Evolutionary conservation across 495 filamentous ascomycete species (phyloP), one percentile per base, ranked within the genome.

Genomic region (Cercophora samala): DNA sequence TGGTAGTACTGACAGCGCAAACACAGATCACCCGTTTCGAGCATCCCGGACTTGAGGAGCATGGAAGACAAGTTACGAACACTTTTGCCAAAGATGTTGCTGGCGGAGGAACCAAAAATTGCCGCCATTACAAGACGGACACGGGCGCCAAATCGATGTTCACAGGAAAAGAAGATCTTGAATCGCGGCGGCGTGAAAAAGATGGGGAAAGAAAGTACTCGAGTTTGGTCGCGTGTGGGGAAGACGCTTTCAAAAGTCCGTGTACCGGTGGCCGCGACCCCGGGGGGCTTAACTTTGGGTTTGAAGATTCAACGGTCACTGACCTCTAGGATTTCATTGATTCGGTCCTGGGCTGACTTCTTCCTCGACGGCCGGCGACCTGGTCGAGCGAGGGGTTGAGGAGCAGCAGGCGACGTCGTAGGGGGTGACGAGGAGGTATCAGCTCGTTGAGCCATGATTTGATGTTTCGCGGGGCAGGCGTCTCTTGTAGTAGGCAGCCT

Each of bases 261-360:
- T 46, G 15, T 46, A 46, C 3, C 37, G 37, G 37, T 46, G 37
- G 37, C 37, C 37, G 0, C 37, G 11, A 46, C 37, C 37, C 2
- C n/a, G n/a, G 37, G 37, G 37, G 24, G 58, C 58, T 60, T 60
- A 22, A 18, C 23, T 22, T 5, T 5, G 11, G 2, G 11, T 60
- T 29, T 4, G 26, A 21, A n/a, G 63, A 37, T 25, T 24, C 23
- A 25, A 53, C 9, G 55, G 24, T n/a, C 65, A 77, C 76, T 73
- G 55, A 82, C 80, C 79, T 82, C 75, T 64, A 82, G 79, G 70
- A 82, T 81, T 17, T 73, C 71, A 64, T 74, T 74, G 64, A 82
- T 67, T 46, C 80, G 76, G 19, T 80, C 76, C 55, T 80, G 75
- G 15, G 78, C 75, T 11, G 79, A 78, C 64, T 65, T 66, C 24